phyloP scores from a whole-genome alignment of 176 grass and related monocot species.

The Oryza meridionalis region DNA sequence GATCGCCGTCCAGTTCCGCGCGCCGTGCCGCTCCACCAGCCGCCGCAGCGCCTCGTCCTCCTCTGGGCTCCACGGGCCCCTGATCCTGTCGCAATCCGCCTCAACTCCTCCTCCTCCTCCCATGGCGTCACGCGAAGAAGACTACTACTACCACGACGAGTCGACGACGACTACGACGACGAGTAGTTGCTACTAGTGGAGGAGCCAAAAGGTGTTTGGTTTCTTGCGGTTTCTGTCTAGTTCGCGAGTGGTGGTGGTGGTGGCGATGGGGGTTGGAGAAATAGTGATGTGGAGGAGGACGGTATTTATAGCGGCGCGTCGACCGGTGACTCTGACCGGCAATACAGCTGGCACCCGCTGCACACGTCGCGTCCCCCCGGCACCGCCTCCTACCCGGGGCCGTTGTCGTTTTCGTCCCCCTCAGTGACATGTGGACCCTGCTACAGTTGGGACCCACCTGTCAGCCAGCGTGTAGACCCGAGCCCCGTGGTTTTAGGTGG shows the following conservation, averaged over 20 bases:
- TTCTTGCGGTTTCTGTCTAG: constrained; percentile 22
- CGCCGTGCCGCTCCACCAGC: constrained; percentile 76
- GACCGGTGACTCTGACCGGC: constrained; percentile 50
- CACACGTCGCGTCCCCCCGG: constrained; percentile 13
- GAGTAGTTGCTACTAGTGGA: not conserved
- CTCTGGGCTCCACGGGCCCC: constrained; percentile 86
- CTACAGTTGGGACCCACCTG: rapidly evolving
- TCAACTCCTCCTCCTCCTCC: not conserved
- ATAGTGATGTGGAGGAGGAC: constrained; percentile 15
- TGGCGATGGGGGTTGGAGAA: not conserved
- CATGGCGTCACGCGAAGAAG: not conserved
- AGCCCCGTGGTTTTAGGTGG: not conserved
- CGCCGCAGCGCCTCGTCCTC: constrained; percentile 79
- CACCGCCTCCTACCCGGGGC: constrained; percentile 14
- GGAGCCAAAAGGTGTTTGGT: constrained; percentile 13
- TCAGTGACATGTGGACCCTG: not conserved
- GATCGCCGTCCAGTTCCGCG: constrained; percentile 93
- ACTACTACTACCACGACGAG: not conserved
- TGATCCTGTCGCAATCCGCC: constrained; percentile 56
- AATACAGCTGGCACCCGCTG: constrained; percentile 31
- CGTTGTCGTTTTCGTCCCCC: constrained; percentile 31
- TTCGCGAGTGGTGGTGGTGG: not conserved
- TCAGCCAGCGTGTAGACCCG: not conserved
- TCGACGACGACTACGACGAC: too few relatives aligned
- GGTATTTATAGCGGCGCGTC: constrained; percentile 47